These are phyloP conservation scores for Botrytis aclada DNA, from an alignment of 2,329 filamentous ascomycete species.

Conservation along the genomic window DNA sequence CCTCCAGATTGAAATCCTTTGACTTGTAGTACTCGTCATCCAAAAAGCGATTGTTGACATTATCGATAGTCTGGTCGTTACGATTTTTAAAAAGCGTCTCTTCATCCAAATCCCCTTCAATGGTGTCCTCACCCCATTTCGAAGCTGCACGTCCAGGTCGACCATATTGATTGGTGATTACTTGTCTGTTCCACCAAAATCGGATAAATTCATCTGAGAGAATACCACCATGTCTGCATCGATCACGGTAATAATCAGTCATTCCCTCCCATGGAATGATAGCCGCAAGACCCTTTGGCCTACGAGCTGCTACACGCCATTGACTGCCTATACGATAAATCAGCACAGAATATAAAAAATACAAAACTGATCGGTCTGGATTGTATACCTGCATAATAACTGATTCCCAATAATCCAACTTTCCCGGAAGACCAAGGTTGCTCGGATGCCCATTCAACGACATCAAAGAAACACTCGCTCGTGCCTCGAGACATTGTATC, in stretches of 20 bases:
- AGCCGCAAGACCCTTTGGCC: not conserved
- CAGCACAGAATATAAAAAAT: not conserved
- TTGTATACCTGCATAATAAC: conserved; percentile 46
- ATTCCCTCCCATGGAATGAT: not conserved
- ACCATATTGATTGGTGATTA: not conserved
- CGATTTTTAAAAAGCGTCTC: not conserved
- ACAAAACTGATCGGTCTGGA: conserved; percentile 15
- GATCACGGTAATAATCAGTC: conserved; percentile 20
- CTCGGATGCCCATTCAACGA: conserved; percentile 50
- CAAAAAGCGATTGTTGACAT: not conserved
- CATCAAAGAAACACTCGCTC: conserved; percentile 50
- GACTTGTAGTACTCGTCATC: not conserved
- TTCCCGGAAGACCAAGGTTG: conserved; percentile 51
- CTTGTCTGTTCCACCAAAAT: not conserved
- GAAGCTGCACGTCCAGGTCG: not conserved
- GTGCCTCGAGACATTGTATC: conserved; percentile 53
- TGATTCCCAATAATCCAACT: conserved; percentile 50
- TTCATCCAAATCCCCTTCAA: not conserved
- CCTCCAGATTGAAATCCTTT: not conserved
- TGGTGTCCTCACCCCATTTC: not conserved
- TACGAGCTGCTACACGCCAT: conserved; percentile 51
- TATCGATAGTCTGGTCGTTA: not conserved
- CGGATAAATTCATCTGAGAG: conserved; percentile 33
- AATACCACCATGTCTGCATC: conserved; percentile 61
- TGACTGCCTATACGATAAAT: conserved; percentile 37